phyloP scores from a whole-genome alignment of 2,329 filamentous ascomycete genomes.

The Thielaviopsis euricoi region DNA sequence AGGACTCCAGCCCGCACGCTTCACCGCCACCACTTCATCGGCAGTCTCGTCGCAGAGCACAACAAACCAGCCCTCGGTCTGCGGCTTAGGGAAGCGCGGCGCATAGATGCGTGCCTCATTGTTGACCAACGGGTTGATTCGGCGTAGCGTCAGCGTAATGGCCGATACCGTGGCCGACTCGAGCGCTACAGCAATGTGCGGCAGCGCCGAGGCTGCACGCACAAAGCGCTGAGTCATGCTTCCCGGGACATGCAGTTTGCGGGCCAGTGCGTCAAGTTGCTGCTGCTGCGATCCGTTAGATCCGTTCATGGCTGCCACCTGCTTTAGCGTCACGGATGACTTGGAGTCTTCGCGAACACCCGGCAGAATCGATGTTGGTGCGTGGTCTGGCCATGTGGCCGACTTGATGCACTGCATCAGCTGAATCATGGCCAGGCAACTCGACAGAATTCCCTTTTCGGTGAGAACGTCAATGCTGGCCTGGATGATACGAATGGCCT shows the following conservation, averaged over 20 bases:
- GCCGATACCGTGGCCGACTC: constrained; percentile 23
- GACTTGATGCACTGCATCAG: constrained; percentile 86
- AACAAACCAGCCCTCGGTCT: constrained; percentile 87
- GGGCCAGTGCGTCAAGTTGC: constrained; percentile 28
- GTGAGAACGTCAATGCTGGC: constrained; percentile 87
- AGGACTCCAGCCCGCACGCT: constrained; percentile 59
- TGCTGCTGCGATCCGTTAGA: constrained; percentile 9
- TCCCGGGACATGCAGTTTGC: constrained; percentile 32
- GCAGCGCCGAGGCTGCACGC: constrained; percentile 49
- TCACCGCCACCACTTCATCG: constrained; percentile 73
- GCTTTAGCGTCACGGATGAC: constrained; percentile 26
- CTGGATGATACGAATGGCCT: constrained; percentile 92
- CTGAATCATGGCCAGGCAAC: constrained; percentile 64
- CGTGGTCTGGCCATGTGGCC: constrained; percentile 76
- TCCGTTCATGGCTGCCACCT: constrained; percentile 22
- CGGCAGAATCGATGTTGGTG: constrained; percentile 64
- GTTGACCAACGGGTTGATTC: constrained; percentile 49
- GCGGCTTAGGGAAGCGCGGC: constrained; percentile 80
- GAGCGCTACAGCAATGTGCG: constrained; percentile 46
- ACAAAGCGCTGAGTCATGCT: constrained; percentile 29
- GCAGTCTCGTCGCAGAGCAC: constrained; percentile 49
- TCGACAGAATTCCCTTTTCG: constrained; percentile 69
- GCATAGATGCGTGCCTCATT: constrained; percentile 65
- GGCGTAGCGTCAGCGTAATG: constrained; percentile 45
- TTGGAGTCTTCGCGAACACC: constrained; percentile 36